These are phyloP conservation scores for Cichorium intybus DNA, from an alignment of 140 eudicot species.

Conservation along the genomic window DNA sequence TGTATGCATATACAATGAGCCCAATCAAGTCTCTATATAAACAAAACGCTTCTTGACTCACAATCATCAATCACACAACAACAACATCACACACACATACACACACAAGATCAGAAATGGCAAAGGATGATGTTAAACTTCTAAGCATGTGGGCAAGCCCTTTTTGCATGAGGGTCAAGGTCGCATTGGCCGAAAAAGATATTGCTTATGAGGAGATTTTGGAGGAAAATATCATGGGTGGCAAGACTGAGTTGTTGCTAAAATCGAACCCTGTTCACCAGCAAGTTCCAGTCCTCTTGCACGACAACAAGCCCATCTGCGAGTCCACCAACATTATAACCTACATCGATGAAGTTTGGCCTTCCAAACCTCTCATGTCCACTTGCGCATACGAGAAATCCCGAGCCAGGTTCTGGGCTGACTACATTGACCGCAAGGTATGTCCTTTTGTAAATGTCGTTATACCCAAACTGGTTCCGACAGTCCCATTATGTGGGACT, in stretches of 20 bases:
- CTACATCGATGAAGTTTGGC: slow-evolving; percentile 62
- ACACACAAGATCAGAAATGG: slow-evolving; percentile 23
- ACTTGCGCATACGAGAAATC: slow-evolving; percentile 46
- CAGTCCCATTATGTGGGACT: no score
- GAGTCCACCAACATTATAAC: slow-evolving; percentile 69
- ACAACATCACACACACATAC: not conserved
- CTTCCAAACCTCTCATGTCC: slow-evolving; percentile 46
- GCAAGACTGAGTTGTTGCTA: slow-evolving; percentile 65
- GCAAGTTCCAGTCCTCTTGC: slow-evolving; percentile 64
- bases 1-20: slow-evolving; percentile 24
- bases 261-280: slow-evolving; percentile 62
- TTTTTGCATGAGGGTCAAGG: slow-evolving; percentile 54
- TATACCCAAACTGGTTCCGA: no score
- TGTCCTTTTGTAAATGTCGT: not conserved
- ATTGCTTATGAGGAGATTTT: slow-evolving; percentile 42
- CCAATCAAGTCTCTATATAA: slow-evolving; percentile 20
- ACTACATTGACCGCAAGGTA: slow-evolving; percentile 72
- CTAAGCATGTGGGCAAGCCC: slow-evolving; percentile 73
- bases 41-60: not conserved
- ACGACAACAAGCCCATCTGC: slow-evolving; percentile 43
- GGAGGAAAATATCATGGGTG: slow-evolving; percentile 52
- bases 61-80: not conserved
- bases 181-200: slow-evolving; percentile 64
- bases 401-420: slow-evolving; percentile 68
- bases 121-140: slow-evolving; percentile 41